These are phyloP conservation scores for Castanospermum australe DNA, from an alignment of 306 rosid genomes.

Conservation along the genomic window DNA sequence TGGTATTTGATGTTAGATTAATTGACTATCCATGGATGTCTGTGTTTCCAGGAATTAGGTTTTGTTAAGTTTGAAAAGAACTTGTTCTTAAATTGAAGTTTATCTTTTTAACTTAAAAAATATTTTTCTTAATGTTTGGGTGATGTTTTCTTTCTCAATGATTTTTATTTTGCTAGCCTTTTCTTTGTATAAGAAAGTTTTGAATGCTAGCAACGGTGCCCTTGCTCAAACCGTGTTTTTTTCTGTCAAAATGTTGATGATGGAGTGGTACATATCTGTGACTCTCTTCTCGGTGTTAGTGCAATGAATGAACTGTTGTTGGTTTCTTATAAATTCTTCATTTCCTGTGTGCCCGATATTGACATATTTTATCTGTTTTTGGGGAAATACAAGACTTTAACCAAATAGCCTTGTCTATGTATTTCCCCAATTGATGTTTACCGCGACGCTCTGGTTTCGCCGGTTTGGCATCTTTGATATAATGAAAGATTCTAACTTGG, in stretches of 20 bases:
- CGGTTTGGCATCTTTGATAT: slow-evolving; percentile 17
- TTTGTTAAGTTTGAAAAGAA: background rate
- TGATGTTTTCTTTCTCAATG: background rate
- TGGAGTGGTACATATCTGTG: slow-evolving; percentile 10
- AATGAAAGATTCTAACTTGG: background rate
- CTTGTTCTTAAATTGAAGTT: slow-evolving; percentile 8
- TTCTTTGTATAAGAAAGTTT: background rate
- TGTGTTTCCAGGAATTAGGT: slow-evolving; percentile 21
- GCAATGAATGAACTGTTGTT: slow-evolving; percentile 32
- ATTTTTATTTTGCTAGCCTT: background rate
- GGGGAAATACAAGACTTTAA: slow-evolving; percentile 14
- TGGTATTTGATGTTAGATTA: background rate
- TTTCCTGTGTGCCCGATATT: slow-evolving; percentile 3
- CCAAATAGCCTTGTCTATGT: slow-evolving; percentile 5
- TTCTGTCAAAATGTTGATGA: slow-evolving; percentile 14
- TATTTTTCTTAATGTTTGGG: background rate
- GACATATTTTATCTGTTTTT: slow-evolving; percentile 3
- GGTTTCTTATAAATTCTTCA: slow-evolving; percentile 26
- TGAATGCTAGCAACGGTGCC: background rate
- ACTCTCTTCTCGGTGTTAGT: slow-evolving; percentile 33
- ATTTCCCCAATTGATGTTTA: slow-evolving; percentile 27
- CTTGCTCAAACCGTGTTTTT: slow-evolving; percentile 12
- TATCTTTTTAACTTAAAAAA: background rate
- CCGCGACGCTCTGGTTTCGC: background rate
- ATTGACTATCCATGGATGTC: slow-evolving; percentile 30